Conservation (phyloP, 2,329 filamentous ascomycete genomes). For the Cytospora chrysosperma region DNA sequence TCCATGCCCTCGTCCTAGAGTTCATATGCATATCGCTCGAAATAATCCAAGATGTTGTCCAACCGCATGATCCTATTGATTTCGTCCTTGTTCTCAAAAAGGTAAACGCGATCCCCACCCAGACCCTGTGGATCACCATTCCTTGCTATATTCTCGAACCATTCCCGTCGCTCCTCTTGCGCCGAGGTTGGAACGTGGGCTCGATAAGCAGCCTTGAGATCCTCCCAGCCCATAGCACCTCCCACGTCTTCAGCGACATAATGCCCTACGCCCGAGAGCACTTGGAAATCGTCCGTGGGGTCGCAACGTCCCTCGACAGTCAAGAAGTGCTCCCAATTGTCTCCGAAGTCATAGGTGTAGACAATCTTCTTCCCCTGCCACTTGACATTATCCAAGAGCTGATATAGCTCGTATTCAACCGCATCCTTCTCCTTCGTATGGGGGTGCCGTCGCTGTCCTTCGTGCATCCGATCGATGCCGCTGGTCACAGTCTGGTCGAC, state of each 20-base stretch:
- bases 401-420: conserved; percentile 21
- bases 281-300: not conserved
- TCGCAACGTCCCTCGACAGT: conserved; percentile 22
- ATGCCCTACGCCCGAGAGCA: conserved; percentile 24
- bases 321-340: conserved; percentile 28
- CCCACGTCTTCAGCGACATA: conserved; percentile 34
- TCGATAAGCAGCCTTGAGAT: conserved; percentile 33
- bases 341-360: conserved; percentile 29
- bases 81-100: conserved; percentile 26
- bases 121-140: conserved; percentile 31
- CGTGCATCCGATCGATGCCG: conserved; percentile 25
- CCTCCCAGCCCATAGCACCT: conserved; percentile 30
- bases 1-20: not conserved
- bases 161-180: conserved; percentile 30
- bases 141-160: conserved; percentile 30
- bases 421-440: conserved; percentile 23
- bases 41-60: not conserved
- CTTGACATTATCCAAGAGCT: conserved; percentile 25
- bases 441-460: conserved; percentile 21
- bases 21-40: not conserved
- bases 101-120: conserved; percentile 24
- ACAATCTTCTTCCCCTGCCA: conserved; percentile 24
- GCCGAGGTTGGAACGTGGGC: conserved; percentile 26
- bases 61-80: conserved; percentile 7
- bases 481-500: not conserved